A percentile compares a stretch with the other conserved stretches of the same genome.
Evolutionary conservation across 2,329 filamentous ascomycete species (phyloP).

Genomic region (Hypoxylon sp.): DNA sequence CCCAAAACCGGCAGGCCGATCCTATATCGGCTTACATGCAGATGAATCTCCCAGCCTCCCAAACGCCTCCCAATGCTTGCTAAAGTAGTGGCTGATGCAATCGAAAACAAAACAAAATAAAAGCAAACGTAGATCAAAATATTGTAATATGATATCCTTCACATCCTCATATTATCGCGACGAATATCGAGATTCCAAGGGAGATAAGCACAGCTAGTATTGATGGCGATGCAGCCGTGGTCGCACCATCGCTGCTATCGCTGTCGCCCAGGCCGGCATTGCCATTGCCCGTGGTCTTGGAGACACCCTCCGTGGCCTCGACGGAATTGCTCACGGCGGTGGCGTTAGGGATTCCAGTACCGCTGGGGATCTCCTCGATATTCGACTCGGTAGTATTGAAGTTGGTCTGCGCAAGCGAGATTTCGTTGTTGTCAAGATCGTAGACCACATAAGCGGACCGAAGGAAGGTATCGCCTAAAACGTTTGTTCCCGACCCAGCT

Average conservation of each 20-base stretch:
- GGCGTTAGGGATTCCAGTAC: constrained; percentile 62
- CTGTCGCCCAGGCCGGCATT: constrained; percentile 27
- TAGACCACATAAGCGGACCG: constrained; percentile 80
- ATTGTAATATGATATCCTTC: no score
- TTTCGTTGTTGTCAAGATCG: constrained; percentile 75
- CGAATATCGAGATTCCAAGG: constrained; percentile 27
- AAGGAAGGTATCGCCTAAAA: constrained; percentile 79
- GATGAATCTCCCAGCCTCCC: constrained; percentile 1
- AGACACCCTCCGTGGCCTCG: constrained; percentile 56
- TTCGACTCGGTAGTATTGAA: constrained; percentile 63
- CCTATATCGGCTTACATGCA: constrained; percentile 6
- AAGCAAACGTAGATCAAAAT: no score
- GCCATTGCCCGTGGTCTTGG: constrained; percentile 33
- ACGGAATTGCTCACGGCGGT: constrained; percentile 59
- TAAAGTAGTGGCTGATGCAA: constrained; percentile 14
- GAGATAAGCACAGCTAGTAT: constrained; percentile 30
- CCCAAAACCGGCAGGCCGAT: constrained; percentile 4
- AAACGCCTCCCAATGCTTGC: constrained; percentile 33
- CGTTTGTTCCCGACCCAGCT: constrained; percentile 61
- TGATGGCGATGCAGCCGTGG: constrained; percentile 22
- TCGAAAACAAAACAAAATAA: constrained; percentile 11
- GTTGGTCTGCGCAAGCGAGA: constrained; percentile 73
- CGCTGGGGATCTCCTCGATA: constrained; percentile 65
- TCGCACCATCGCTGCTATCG: constrained; percentile 8
- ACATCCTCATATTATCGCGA: constrained; percentile 31